These are phyloP conservation scores for Boletus reticuloceps DNA, from an alignment of 768 basidiomycete genomes.

Conservation along the genomic window DNA sequence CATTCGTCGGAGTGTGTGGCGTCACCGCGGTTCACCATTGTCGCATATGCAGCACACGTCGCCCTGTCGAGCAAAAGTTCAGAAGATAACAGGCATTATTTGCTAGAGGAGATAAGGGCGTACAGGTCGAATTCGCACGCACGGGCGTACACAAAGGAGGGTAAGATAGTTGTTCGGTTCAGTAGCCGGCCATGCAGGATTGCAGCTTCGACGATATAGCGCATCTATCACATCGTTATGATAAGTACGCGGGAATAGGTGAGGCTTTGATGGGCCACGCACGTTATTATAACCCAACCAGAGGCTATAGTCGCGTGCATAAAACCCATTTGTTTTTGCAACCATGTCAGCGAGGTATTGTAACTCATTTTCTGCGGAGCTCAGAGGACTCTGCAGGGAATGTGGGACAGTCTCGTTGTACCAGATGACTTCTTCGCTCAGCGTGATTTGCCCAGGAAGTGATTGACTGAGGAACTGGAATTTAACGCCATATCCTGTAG, in stretches of 20 bases:
- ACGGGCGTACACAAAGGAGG: conserved; percentile 47
- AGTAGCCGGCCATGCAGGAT: conserved; percentile 42
- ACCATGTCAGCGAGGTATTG: conserved; percentile 36
- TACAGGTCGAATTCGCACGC: conserved; percentile 39
- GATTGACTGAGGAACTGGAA: conserved; percentile 15
- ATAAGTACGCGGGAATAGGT: neutral
- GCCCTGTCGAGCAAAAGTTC: conserved; percentile 13
- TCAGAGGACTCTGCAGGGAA: neutral
- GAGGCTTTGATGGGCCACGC: neutral
- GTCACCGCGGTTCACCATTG: conserved; percentile 47
- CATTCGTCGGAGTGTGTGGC: conserved; percentile 40
- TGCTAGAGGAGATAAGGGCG: neutral
- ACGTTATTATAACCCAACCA: conserved; percentile 54
- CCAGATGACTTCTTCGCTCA: conserved; percentile 14
- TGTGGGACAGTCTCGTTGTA: conserved; percentile 2
- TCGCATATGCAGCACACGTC: conserved; percentile 39
- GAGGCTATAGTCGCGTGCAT: conserved; percentile 44
- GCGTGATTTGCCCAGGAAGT: conserved; percentile 8
- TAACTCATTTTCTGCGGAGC: conserved; percentile 20
- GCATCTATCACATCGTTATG: conserved; percentile 31
- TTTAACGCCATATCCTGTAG: conserved; percentile 11
- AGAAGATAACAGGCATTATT: neutral
- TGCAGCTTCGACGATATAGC: conserved; percentile 48
- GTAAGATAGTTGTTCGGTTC: conserved; percentile 43
- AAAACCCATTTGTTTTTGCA: conserved; percentile 41